Evolutionary conservation across 495 filamentous ascomycete species (phyloP).

Genomic region (Chaetomium cochliodes): DNA sequence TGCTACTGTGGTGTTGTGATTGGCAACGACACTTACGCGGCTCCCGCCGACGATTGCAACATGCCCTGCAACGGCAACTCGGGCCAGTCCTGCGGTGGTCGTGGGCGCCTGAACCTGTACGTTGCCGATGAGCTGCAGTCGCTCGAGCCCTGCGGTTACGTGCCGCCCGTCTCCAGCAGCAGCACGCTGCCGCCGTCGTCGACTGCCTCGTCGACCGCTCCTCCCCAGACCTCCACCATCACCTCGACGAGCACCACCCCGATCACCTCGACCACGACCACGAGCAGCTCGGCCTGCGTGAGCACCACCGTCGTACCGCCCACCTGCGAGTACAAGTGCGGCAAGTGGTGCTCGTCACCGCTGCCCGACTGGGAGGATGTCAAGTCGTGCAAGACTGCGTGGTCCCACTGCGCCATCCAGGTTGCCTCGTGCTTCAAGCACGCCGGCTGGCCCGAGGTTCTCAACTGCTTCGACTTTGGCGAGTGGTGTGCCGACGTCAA

Average conservation of each 20-base stretch:
- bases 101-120: slow-evolving; percentile 46
- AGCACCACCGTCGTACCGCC: slow-evolving; percentile 42
- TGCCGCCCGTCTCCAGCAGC: slow-evolving; percentile 28
- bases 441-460: slow-evolving; percentile 48
- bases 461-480: slow-evolving; percentile 46
- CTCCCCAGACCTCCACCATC: slow-evolving; percentile 22
- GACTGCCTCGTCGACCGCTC: slow-evolving; percentile 14
- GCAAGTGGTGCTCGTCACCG: slow-evolving; percentile 52
- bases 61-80: slow-evolving; percentile 52
- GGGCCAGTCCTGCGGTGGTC: slow-evolving; percentile 48
- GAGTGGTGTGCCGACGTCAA: slow-evolving; percentile 44
- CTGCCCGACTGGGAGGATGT: slow-evolving; percentile 46
- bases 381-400: slow-evolving; percentile 37
- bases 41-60: slow-evolving; percentile 42
- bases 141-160: slow-evolving; percentile 46
- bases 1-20: slow-evolving; percentile 50
- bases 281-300: slow-evolving; percentile 42
- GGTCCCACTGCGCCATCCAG: slow-evolving; percentile 44
- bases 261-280: slow-evolving; percentile 31
- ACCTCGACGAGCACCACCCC: slow-evolving; percentile 27
- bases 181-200: slow-evolving; percentile 20
- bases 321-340: slow-evolving; percentile 51
- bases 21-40: slow-evolving; percentile 47
- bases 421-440: slow-evolving; percentile 48
- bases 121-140: slow-evolving; percentile 44